Percentiles rank a stretch among this genome's conserved stretches.
Evolutionary conservation across 2,329 filamentous ascomycete species (phyloP).

Genomic region (Fusarium sp.): DNA sequence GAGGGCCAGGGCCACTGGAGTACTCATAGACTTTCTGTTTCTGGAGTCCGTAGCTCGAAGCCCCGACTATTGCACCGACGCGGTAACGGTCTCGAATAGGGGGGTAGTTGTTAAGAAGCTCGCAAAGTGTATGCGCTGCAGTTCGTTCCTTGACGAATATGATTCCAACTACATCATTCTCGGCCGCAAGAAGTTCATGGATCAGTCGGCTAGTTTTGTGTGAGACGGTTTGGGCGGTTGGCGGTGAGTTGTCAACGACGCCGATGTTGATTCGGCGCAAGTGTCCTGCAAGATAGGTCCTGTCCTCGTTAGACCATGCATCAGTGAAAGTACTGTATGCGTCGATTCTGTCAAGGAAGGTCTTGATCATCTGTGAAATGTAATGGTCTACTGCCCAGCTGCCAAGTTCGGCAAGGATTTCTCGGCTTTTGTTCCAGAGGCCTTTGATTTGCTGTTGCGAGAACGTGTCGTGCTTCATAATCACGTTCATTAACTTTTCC

Average conservation of each 20-base stretch:
- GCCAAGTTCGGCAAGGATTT: slow-evolving; percentile 69
- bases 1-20: slow-evolving; percentile 45
- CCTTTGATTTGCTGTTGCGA: slow-evolving; percentile 64
- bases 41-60: slow-evolving; percentile 51
- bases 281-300: slow-evolving; percentile 62
- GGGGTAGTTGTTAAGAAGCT: slow-evolving; percentile 66
- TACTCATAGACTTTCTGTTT: slow-evolving; percentile 55
- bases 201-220: slow-evolving; percentile 68
- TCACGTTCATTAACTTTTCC: slow-evolving; percentile 50
- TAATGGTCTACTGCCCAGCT: slow-evolving; percentile 76
- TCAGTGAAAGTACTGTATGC: slow-evolving; percentile 44
- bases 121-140: slow-evolving; percentile 67
- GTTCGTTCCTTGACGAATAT: slow-evolving; percentile 74
- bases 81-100: slow-evolving; percentile 56
- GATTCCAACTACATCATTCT: slow-evolving; percentile 64
- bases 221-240: slow-evolving; percentile 53
- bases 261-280: slow-evolving; percentile 50
- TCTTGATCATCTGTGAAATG: slow-evolving; percentile 60
- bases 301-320: slow-evolving; percentile 60
- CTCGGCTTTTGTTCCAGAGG: slow-evolving; percentile 60
- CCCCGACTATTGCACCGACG: slow-evolving; percentile 66
- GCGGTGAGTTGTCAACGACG: slow-evolving; percentile 19
- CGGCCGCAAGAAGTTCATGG: slow-evolving; percentile 55
- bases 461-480: slow-evolving; percentile 60
- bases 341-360: slow-evolving; percentile 43